Percentiles rank a stretch among this genome's conserved stretches.
These are phyloP conservation scores for Metarhizium brunneum DNA, from an alignment of 2,329 filamentous ascomycete genomes.

Conservation along the genomic window DNA sequence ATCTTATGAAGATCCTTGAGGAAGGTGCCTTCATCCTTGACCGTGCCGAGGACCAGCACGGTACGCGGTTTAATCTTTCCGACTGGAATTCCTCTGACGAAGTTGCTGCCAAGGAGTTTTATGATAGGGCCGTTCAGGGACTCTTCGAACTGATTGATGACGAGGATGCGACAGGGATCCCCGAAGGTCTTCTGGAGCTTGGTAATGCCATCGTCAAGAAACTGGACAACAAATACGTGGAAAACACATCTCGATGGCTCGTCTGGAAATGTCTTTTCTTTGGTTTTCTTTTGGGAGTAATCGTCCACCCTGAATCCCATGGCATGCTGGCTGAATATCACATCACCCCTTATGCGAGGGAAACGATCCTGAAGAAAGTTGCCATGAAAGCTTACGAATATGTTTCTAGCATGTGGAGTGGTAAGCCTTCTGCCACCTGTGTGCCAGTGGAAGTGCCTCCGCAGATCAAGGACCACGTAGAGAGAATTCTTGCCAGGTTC, in stretches of 20 bases:
- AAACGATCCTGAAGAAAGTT: constrained; percentile 72
- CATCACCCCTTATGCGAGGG: constrained; percentile 81
- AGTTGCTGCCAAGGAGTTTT: constrained; percentile 79
- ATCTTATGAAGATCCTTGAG: constrained; percentile 88
- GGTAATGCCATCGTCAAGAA: constrained; percentile 75
- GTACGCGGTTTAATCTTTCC: constrained; percentile 61
- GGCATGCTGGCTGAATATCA: constrained; percentile 81
- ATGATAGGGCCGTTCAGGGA: constrained; percentile 68
- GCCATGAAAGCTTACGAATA: constrained; percentile 71
- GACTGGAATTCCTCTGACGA: constrained; percentile 71
- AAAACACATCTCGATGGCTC: constrained; percentile 71
- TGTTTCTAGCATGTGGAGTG: constrained; percentile 70
- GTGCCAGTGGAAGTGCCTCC: constrained; percentile 40
- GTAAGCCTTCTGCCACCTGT: constrained; percentile 47
- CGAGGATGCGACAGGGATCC: constrained; percentile 74
- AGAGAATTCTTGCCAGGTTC: constrained; percentile 61
- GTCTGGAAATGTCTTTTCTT: constrained; percentile 90
- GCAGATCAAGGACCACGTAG: constrained; percentile 58
- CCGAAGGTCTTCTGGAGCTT: constrained; percentile 74
- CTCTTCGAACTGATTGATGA: constrained; percentile 84
- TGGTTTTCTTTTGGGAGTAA: constrained; percentile 71
- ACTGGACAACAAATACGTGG: constrained; percentile 61
- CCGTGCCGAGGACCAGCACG: constrained; percentile 69
- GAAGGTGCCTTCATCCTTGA: constrained; percentile 87
- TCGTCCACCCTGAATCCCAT: constrained; percentile 80